Evolutionary conservation across 2,329 filamentous ascomycete genomes (phyloP), one percentile per base, ranked within the genome.

Genomic region (Chrysosphaeria jannelii): DNA sequence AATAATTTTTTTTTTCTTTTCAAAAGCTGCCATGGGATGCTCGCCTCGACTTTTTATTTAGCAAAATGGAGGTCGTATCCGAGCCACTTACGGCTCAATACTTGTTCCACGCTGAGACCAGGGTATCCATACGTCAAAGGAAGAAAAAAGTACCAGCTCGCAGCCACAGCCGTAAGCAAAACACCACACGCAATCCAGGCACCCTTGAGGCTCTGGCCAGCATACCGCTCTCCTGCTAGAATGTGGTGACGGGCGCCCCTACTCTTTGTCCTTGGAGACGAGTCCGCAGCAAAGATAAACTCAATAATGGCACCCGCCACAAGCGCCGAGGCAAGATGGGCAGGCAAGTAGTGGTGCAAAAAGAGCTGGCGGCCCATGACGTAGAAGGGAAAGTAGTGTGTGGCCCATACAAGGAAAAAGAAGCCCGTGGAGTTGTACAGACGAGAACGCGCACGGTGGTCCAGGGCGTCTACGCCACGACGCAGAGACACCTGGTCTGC

Each of bases 401-500:
- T 81, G 9, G 75, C 78, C 85, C 85, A 97, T 26, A 78, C 76
- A 27, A 97, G 61, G 63, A 91, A 93, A 53, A 97, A 88, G 60
- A 97, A 97, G 13, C 85, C 85, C 1, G 85, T 93, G 25, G 78
- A 91, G 55, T 93, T 93, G 50, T 97, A 97, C 23, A 97, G 58
- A 31, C 79, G 78, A 13, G 74, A 79, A 33, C 85, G 79, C 14
- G 85, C 58, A 85, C 81, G 76, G 41, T 68, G 65, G 46, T 93
- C 85, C 27, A 97, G 51, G 21, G 81, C 79, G 46, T 97, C 85
- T 33, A 93, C 57, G 26, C 81, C 85, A 39, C 85, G 75, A 36
- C 85, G 70, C 29, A 90, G 60, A 19, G 81, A 90, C 26, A 97
- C 55, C 42, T 97, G 85, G 36, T 97, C 85, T 11, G 85, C 85